These are phyloP conservation scores for Jacaranda copaia DNA, from an alignment of 257 asterid genomes.

Conservation along the genomic window DNA sequence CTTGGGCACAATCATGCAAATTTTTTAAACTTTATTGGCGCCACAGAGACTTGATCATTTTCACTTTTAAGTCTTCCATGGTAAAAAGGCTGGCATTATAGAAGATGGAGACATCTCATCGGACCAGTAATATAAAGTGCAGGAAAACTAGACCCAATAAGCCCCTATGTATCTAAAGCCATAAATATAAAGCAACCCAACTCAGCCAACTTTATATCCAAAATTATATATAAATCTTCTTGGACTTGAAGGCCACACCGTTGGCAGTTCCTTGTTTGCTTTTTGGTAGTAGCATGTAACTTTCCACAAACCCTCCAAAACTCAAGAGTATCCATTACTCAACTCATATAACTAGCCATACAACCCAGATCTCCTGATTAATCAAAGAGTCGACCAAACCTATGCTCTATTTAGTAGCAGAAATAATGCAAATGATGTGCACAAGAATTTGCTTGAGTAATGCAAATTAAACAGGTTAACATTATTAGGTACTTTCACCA, in stretches of 20 bases:
- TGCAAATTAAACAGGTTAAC: neutral
- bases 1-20: conserved; percentile 23
- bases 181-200: conserved; percentile 32
- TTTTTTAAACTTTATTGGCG: conserved; percentile 47
- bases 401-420: neutral
- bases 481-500: neutral
- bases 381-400: neutral
- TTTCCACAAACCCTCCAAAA: conserved; percentile 23
- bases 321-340: neutral
- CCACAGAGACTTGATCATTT: conserved; percentile 41
- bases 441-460: neutral
- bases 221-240: conserved; percentile 32
- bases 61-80: conserved; percentile 29
- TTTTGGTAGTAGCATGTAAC: conserved; percentile 29
- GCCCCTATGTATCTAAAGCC: conserved; percentile 31
- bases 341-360: neutral
- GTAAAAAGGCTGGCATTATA: conserved; percentile 43
- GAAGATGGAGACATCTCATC: conserved; percentile 51
- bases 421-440: neutral
- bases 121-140: conserved; percentile 42
- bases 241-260: conserved; percentile 33
- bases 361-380: conserved; percentile 10
- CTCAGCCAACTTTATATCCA: conserved; percentile 39
- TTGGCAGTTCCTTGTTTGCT: conserved; percentile 20
- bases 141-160: conserved; percentile 37